Evolutionary conservation across 352 stramenopile species (phyloP).

Genomic region (Globisporangium carolinianum): DNA sequence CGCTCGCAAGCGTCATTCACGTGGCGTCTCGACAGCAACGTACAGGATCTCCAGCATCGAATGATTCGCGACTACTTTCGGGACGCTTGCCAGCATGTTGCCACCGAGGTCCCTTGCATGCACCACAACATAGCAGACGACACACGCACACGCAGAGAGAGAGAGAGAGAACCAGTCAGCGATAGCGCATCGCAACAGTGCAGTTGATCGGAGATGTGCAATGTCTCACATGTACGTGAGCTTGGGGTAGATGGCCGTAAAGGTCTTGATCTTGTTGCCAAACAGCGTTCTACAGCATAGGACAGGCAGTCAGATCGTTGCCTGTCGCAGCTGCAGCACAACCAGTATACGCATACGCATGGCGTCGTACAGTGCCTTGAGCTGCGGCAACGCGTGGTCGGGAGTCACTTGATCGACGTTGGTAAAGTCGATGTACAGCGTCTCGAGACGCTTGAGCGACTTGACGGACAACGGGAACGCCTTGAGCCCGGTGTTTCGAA

Average conservation of each 20-base stretch:
- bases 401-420: not conserved
- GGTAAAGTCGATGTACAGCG: not conserved
- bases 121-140: not conserved
- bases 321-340: no score
- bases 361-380: not conserved
- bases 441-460: not conserved
- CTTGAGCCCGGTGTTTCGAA: not conserved
- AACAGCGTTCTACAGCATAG: not conserved
- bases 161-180: no score
- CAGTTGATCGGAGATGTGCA: no score
- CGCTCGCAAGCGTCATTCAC: no score
- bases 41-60: not conserved
- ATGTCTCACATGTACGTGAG: no score
- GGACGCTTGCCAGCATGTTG: not conserved
- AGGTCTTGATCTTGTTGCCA: not conserved
- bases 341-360: not conserved
- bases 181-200: no score
- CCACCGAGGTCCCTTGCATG: not conserved
- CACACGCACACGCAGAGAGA: no score
- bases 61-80: not conserved
- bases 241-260: not conserved
- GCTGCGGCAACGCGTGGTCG: not conserved
- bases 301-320: not conserved
- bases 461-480: not conserved
- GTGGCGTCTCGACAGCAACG: not conserved